A percentile compares a stretch with the other conserved stretches of the same genome.
Conservation (phyloP, 371 early-diverging fungal genomes). For the Batkoa obscura region DNA sequence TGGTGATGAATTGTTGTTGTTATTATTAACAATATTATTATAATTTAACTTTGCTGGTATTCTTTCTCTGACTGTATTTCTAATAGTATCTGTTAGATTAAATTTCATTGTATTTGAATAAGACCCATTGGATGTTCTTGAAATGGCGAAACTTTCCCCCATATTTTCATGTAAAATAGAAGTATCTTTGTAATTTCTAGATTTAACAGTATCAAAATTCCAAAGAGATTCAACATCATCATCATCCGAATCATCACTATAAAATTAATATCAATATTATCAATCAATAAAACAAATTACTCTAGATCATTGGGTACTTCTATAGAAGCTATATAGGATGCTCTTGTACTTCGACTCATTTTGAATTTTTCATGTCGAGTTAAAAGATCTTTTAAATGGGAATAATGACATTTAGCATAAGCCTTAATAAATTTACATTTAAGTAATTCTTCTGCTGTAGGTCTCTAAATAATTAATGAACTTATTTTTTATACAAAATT, state of each 20-base stretch:
- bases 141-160: not conserved
- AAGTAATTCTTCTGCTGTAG: conserved; percentile 15
- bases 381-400: conserved; percentile 19
- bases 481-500: not conserved
- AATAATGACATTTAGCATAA: conserved; percentile 16
- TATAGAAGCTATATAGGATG: not conserved
- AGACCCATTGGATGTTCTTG: not conserved
- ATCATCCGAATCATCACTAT: not conserved
- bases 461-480: not conserved
- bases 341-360: conserved; percentile 5
- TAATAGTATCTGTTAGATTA: not conserved
- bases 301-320: not conserved
- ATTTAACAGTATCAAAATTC: conserved; percentile 6
- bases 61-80: not conserved
- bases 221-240: not conserved
- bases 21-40: not conserved
- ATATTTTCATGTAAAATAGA: not conserved
- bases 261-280: not conserved
- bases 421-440: conserved; percentile 21
- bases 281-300: not conserved
- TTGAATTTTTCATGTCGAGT: conserved; percentile 21
- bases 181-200: not conserved
- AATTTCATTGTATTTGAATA: not conserved
- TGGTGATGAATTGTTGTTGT: not conserved
- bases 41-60: not conserved